phyloP scores from a whole-genome alignment of 345 rosid genomes.

The Eucalyptus sp. region DNA sequence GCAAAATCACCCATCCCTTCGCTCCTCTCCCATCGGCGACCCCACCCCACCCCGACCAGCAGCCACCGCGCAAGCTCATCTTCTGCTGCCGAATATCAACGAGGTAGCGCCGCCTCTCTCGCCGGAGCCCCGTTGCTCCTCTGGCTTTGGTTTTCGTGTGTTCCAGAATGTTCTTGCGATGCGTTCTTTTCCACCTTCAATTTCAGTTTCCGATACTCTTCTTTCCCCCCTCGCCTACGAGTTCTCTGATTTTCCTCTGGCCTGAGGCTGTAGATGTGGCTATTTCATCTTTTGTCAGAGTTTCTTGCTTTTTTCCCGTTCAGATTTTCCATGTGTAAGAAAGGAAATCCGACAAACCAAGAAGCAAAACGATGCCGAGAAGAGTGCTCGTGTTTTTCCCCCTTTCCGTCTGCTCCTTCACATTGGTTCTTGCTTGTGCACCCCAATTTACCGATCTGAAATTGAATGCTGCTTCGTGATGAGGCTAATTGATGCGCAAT shows the following conservation, averaged over 20 bases:
- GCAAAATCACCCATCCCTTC: neutral
- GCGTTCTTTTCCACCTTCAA: neutral
- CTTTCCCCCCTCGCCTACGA: neutral
- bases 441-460: neutral
- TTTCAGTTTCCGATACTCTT: neutral
- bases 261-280: neutral
- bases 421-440: neutral
- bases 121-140: neutral
- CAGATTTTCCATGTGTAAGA: neutral
- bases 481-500: neutral
- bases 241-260: neutral
- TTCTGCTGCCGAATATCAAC: neutral
- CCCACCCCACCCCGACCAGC: neutral
- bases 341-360: neutral
- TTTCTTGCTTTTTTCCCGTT: neutral
- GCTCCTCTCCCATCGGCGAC: neutral
- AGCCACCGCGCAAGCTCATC: neutral
- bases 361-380: neutral
- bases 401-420: neutral
- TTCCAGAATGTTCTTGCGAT: neutral
- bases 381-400: neutral
- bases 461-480: neutral
- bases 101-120: neutral
- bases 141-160: neutral
- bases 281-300: neutral